A percentile compares a stretch with the other conserved stretches of the same genome.
These are phyloP conservation scores for Limnomonas spitsbergensis DNA, from an alignment of 139 green algal species.

Conservation along the genomic window DNA sequence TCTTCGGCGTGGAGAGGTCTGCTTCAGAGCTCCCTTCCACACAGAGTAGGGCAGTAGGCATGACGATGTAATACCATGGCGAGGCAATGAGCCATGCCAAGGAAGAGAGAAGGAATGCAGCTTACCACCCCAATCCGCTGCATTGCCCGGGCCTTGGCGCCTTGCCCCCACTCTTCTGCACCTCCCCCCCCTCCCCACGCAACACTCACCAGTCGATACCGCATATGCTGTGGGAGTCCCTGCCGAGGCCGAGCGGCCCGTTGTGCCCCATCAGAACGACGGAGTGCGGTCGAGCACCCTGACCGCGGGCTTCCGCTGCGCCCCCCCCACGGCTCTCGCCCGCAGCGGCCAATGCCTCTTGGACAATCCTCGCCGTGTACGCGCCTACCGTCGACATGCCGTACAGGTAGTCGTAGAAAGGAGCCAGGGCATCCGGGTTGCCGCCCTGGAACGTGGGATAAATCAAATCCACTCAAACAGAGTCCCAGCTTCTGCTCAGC, in stretches of 20 bases:
- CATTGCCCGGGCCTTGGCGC: no score
- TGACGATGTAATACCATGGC: no score
- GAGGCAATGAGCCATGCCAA: no score
- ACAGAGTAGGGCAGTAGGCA: no score
- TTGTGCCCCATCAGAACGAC: slow-evolving; percentile 67
- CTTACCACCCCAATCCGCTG: no score
- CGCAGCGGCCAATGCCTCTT: background rate
- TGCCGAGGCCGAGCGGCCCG: slow-evolving; percentile 59
- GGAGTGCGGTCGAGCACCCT: background rate
- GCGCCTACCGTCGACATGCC: background rate
- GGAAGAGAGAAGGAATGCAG: no score
- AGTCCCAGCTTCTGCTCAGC: no score
- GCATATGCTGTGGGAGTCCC: slow-evolving; percentile 38
- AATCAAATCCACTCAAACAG: no score
- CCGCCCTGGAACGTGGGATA: slow-evolving; percentile 34
- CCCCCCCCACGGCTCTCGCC: background rate
- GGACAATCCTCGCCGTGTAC: background rate
- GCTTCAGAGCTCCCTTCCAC: no score
- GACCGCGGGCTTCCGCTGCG: background rate
- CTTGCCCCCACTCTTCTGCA: no score
- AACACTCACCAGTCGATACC: slow-evolving; percentile 26
- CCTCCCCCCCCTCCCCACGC: background rate
- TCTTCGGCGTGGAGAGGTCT: no score
- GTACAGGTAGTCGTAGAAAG: slow-evolving; percentile 42
- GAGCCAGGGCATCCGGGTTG: slow-evolving; percentile 45